A percentile compares a stretch with the other conserved stretches of the same genome.
Conservation (phyloP, 129 eudicot genomes). For the Daucus carota region DNA sequence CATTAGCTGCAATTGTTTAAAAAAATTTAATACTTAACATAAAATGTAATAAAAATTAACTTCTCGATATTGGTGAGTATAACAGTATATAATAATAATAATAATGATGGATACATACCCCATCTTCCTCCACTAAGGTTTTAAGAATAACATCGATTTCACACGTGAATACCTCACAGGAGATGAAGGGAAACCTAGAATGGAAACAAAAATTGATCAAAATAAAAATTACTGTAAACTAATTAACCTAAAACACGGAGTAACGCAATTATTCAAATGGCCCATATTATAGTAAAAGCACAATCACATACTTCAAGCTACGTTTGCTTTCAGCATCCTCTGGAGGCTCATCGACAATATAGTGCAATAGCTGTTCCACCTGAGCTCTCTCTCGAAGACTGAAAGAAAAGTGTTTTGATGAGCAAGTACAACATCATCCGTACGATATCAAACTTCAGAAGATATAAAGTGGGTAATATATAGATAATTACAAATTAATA, state of each 20-base stretch:
- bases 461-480: neutral
- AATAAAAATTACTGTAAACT: neutral
- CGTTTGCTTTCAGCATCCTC: slow-evolving; percentile 38
- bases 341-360: slow-evolving; percentile 35
- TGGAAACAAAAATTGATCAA: neutral
- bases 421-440: neutral
- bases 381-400: slow-evolving; percentile 43
- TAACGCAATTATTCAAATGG: neutral
- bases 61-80: slow-evolving; percentile 1
- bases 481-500: slow-evolving; percentile 37
- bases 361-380: slow-evolving; percentile 39
- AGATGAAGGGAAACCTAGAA: slow-evolving; percentile 31
- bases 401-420: neutral
- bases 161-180: slow-evolving; percentile 36
- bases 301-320: slow-evolving; percentile 24
- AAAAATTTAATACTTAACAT: neutral
- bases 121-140: slow-evolving; percentile 39
- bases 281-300: neutral
- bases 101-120: slow-evolving; percentile 14
- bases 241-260: neutral
- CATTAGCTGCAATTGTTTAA: slow-evolving; percentile 45
- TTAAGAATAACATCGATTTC: slow-evolving; percentile 32
- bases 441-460: neutral
- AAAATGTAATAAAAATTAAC: neutral
- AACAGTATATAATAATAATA: neutral